A percentile compares a stretch with the other conserved stretches of the same genome.
Conservation (phyloP, 805 yeast genomes). For the Metschnikowia matae region DNA sequence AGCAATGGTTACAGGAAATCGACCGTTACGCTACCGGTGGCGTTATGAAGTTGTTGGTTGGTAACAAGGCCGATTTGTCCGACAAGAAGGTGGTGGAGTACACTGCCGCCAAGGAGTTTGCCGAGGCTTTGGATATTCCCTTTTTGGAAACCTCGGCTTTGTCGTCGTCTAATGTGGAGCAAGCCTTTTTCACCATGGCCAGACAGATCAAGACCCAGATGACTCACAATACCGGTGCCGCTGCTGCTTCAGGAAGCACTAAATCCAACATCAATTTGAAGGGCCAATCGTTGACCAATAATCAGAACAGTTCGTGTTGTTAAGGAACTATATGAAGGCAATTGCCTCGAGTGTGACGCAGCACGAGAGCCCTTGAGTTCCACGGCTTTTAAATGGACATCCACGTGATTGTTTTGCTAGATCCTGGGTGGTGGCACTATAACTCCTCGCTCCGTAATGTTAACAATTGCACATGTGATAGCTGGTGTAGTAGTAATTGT, state of each 20-base stretch:
- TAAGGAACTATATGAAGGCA: constrained; percentile 13
- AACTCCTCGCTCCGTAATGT: not conserved
- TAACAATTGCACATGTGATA: not conserved
- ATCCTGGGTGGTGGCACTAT: not conserved
- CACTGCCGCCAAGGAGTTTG: constrained; percentile 95
- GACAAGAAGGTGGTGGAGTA: constrained; percentile 95
- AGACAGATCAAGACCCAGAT: constrained; percentile 96
- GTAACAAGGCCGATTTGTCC: constrained; percentile 91
- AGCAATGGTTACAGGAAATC: constrained; percentile 98
- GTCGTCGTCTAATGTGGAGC: constrained; percentile 94
- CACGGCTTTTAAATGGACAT: not conserved
- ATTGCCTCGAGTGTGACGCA: not conserved
- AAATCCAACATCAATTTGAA: constrained; percentile 68
- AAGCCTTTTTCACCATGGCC: constrained; percentile 98
- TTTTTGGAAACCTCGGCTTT: constrained; percentile 95
- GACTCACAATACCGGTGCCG: constrained; percentile 56
- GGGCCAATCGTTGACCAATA: constrained; percentile 54
- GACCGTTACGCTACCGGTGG: constrained; percentile 98
- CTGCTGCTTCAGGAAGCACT: constrained; percentile 31
- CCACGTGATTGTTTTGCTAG: not conserved
- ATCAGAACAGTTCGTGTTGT: constrained; percentile 39
- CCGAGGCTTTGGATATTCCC: constrained; percentile 91
- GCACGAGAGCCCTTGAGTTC: not conserved
- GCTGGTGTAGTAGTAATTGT: not conserved
- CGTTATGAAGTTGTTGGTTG: constrained; percentile 91